Evolutionary conservation across 169 alveolate species (phyloP), one percentile per base, ranked within the genome.

Genomic region (Blepharisma undulans): DNA sequence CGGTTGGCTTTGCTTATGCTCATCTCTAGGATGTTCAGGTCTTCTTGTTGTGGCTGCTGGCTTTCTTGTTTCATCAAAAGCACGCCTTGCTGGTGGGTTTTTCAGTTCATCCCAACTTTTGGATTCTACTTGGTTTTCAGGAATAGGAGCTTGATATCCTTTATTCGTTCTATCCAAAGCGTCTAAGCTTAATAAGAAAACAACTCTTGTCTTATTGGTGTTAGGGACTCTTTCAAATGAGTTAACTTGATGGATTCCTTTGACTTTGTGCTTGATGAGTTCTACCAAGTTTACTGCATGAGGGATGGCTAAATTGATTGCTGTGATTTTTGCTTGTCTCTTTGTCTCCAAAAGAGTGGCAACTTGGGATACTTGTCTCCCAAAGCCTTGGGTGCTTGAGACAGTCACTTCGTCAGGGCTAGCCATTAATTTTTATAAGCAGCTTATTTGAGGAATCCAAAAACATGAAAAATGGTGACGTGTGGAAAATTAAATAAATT

Each of bases 241-340:
- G 18, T 79, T 79, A 25, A 79, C 87, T 79, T 79, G 87, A 21
- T 79, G 18, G 61, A 79, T 25, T 27, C 87, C 87, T 79, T 79
- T 79, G 14, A 79, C 61, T 79, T 32, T 79, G 60, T 79, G 87
- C 87, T 79, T 79, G 29, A 79, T 33, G 29, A 79, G 25, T 21
- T 79, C 87, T 0, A 79, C 87, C 36, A 79, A 33, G 29, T 79
- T 79, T 4, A 79, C 61, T 79, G 87, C 87, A 25, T 25, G 30
- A 33, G 87, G 87, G 14, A 79, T 79, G 25, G 87, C 87, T n/a
- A 79, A 33, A 33, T 79, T 79, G 87, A 79, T 79, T 79, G 87
- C 87, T 29, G 87, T 30, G 61, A 79, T 79, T 30, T 25, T 79
- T 79, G 87, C 87, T 79, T 79, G 61, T 29, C 61, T 25, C 29